Evolutionary conservation across 768 basidiomycete genomes (phyloP), one percentile per base, ranked within the genome.

Genomic region (Amylocystis lapponica): DNA sequence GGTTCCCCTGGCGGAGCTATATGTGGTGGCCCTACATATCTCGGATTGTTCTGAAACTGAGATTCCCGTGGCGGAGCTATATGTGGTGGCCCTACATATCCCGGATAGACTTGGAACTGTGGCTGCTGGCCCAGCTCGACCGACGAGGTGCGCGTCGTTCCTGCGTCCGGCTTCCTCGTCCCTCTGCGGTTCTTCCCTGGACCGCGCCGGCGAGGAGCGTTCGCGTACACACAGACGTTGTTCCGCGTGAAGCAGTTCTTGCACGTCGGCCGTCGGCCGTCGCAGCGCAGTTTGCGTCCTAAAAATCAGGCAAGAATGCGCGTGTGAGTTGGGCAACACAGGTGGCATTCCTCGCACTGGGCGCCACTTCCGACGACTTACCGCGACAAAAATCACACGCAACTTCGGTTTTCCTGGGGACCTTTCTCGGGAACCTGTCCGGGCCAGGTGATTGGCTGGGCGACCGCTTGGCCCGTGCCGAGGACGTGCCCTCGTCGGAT

Each of bases 381-480:
- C 86, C 73, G 74, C 86, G 72, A 66, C 86, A 89, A 60, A 86
- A 86, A 62, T 83, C 69, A 65, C 86, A 89, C 45, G 86, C 86
- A 27, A 87, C 71, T 19, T 66, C 65, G 26, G 75, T 76, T 66
- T 82, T 51, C 67, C 62, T 19, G 57, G 47, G 43, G 45, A 37
- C 39, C 52, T 53, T 57, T 39, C 45, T 45, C 42, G 40, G 27
- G 23, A 40, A 27, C 34, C 29, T 21, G 27, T 34, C 36, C 25
- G 36, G n/a, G n/a, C 19, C 25, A 45, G 41, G 39, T 23, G 11
- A 36, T 40, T 41, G 38, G 39, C 36, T 36, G 48, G 39, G 31
- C 40, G 20, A 26, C 43, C 17, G 36, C 21, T 31, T 30, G 27
- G 26, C 32, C 31, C 36, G 30, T 37, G 36, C 27, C 27, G 30